phyloP scores from a whole-genome alignment of 306 rosid genomes.

The Glycine soja region DNA sequence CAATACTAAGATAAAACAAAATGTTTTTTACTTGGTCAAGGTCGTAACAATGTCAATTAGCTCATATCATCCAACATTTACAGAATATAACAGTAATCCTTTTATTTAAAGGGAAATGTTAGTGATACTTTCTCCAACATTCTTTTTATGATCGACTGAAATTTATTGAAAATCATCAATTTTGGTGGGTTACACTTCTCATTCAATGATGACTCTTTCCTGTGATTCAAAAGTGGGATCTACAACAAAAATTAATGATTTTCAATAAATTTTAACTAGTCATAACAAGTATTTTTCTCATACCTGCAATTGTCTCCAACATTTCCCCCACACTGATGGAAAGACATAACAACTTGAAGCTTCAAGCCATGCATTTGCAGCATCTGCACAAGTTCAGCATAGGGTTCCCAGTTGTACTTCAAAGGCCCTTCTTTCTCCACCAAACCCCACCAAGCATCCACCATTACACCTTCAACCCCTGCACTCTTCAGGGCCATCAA shows the following conservation, averaged over 20 bases:
- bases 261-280: too few species aligned
- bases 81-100: too few species aligned
- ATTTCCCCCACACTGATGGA: slow-evolving; percentile 99
- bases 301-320: slow-evolving; percentile 99
- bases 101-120: too few species aligned
- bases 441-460: slow-evolving; percentile 99
- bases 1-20: not conserved
- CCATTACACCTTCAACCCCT: slow-evolving; percentile 97
- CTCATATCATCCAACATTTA: too few species aligned
- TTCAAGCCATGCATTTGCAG: slow-evolving; percentile 88
- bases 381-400: slow-evolving; percentile 88
- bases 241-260: too few species aligned
- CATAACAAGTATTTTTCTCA: not conserved
- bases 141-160: too few species aligned
- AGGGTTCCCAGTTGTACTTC: slow-evolving; percentile 88
- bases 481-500: slow-evolving; percentile 93
- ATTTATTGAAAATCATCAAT: too few species aligned
- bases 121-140: too few species aligned
- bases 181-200: too few species aligned
- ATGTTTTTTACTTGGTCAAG: not conserved
- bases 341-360: slow-evolving; percentile 96
- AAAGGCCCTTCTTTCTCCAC: slow-evolving; percentile 91
- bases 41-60: not conserved
- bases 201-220: too few species aligned
- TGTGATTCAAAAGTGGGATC: too few species aligned